Percentiles rank a stretch among this genome's conserved stretches.
These are phyloP conservation scores for Zoysia japonica DNA, from an alignment of 176 grass and related monocot species.

Conservation along the genomic window DNA sequence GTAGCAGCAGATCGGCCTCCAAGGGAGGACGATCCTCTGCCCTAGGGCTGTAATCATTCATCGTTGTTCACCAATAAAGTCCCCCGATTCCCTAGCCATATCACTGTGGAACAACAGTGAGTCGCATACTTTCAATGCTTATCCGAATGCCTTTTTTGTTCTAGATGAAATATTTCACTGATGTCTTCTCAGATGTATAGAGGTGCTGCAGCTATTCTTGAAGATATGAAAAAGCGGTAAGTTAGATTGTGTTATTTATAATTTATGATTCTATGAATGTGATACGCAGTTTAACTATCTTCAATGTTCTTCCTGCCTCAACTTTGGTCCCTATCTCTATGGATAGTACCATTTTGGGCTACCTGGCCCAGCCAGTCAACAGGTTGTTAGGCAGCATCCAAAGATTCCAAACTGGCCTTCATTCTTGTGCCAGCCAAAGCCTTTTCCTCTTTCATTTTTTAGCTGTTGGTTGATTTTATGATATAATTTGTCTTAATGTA, in stretches of 20 bases:
- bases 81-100: no score
- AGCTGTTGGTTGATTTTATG: conserved; percentile 5
- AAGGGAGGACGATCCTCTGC: no score
- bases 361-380: no score
- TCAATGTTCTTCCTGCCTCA: conserved; percentile 8
- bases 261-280: background rate
- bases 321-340: background rate
- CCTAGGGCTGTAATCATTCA: no score
- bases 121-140: conserved; percentile 38
- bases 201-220: conserved; percentile 92
- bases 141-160: background rate
- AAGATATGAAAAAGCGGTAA: conserved; percentile 94
- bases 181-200: conserved; percentile 82
- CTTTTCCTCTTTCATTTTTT: background rate
- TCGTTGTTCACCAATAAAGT: no score
- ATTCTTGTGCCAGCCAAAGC: background rate
- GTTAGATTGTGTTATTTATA: conserved; percentile 18
- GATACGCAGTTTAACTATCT: background rate
- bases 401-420: background rate
- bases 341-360: background rate
- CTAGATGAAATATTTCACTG: conserved; percentile 5
- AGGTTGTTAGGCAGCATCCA: no score
- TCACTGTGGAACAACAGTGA: conserved; percentile 74
- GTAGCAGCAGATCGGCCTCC: no score
- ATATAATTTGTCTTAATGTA: conserved; percentile 30